Evolutionary conservation across 176 grass and related monocot species (phyloP).

Genomic region (Dactylis glomerata): DNA sequence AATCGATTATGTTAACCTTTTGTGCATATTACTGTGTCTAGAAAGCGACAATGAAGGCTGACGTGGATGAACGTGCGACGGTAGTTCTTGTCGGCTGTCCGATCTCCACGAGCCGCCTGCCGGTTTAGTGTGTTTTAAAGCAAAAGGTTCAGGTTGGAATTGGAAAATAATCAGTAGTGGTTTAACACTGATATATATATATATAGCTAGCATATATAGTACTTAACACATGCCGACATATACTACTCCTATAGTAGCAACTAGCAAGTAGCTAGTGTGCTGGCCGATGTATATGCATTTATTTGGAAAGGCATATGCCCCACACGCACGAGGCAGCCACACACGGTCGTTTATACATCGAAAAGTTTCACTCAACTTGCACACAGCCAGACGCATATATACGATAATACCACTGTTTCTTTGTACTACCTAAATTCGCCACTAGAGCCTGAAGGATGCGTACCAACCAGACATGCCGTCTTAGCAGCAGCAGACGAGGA

Average conservation of each 20-base stretch:
- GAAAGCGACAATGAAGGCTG: not conserved
- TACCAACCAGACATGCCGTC: not conserved
- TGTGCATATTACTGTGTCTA: not conserved
- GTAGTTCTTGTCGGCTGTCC: not conserved
- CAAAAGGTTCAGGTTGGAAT: not conserved
- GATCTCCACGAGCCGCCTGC: not conserved
- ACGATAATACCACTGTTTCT: not conserved
- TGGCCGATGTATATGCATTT: not conserved
- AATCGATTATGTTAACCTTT: not conserved
- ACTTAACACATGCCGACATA: not conserved
- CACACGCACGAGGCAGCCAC: not conserved
- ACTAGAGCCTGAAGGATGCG: not conserved
- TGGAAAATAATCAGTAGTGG: not conserved
- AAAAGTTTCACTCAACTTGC: not conserved
- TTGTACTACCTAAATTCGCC: slow-evolving; percentile 35
- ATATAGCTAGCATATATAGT: not conserved
- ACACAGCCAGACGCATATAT: not conserved
- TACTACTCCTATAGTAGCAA: not conserved
- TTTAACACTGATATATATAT: not conserved
- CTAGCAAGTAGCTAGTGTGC: not conserved
- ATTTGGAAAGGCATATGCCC: not conserved
- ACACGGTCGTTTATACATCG: not conserved
- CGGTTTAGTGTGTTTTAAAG: not conserved
- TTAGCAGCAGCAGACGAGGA: not conserved
- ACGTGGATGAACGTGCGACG: not conserved